These are phyloP conservation scores for Zea mays DNA, from an alignment of 176 grass and related monocot species.

Conservation along the genomic window DNA sequence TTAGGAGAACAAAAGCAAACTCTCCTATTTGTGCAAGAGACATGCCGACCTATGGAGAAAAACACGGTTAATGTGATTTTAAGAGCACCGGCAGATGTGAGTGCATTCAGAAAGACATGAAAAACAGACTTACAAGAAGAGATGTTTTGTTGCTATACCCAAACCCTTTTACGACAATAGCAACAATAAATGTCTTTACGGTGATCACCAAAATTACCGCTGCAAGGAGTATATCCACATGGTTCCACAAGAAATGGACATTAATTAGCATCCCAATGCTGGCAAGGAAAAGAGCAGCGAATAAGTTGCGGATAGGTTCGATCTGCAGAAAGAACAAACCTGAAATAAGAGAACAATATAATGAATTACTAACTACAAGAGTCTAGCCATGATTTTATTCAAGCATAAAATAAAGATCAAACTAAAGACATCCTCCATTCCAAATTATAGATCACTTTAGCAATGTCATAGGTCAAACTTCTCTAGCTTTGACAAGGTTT, in stretches of 20 bases:
- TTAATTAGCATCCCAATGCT: slow-evolving; percentile 99
- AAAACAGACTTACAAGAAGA: slow-evolving; percentile 80
- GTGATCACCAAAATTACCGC: slow-evolving; percentile 96
- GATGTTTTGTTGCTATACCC: slow-evolving; percentile 97
- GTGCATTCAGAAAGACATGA: not conserved
- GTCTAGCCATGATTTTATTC: slow-evolving; percentile 35
- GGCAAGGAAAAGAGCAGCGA: slow-evolving; percentile 98
- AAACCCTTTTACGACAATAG: slow-evolving; percentile 92
- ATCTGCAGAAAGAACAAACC: slow-evolving; percentile 99
- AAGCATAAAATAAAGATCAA: slow-evolving; percentile 30
- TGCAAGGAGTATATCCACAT: slow-evolving; percentile 98
- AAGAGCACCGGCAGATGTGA: not conserved
- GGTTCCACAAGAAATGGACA: slow-evolving; percentile 98
- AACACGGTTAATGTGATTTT: slow-evolving; percentile 12
- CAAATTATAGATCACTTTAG: slow-evolving; percentile 4
- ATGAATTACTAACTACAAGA: slow-evolving; percentile 58
- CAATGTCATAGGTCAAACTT: not conserved
- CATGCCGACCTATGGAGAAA: slow-evolving; percentile 81
- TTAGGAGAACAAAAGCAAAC: slow-evolving; percentile 98
- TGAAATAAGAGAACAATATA: slow-evolving; percentile 84
- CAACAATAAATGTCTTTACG: slow-evolving; percentile 82
- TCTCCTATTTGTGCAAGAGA: slow-evolving; percentile 99
- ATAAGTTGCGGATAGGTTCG: slow-evolving; percentile 97
- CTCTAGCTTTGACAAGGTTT: not conserved
- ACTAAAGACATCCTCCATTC: not conserved